Evolutionary conservation across 305 asterid species (phyloP), one percentile per base, ranked within the genome.

Genomic region (Petunia hybrid): DNA sequence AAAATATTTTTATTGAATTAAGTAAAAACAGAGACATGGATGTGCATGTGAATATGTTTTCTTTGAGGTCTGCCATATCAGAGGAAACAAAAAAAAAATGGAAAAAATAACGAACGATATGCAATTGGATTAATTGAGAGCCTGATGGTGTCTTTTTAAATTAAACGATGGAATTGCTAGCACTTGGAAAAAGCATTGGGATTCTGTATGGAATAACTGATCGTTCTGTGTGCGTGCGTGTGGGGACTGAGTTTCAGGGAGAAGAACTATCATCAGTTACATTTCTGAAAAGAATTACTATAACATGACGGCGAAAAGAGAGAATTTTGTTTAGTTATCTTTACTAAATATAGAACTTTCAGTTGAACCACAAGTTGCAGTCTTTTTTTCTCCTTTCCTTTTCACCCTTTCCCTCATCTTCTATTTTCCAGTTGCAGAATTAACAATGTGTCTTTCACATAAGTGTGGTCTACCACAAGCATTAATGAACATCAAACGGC

Each of bases 341-440:
- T 12, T 62, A 13, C 83, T 16, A 79, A 79, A 79, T 83, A 31
- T 79, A 70, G 81, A 79, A 83, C 41, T 74, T 56, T 65, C 60
- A 75, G 77, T 83, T 83, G 68, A 62, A 35, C 41, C n/a, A 31
- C 71, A n/a, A 63, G 35, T 45, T 61, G 22, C 42, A 35, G 14
- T 35, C 12, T 22, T 4, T 62, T 61, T 61, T 8, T 14, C 22
- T 14, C n/a, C 2, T 56, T 4, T 13, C 61, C 22, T 5, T 56
- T 31, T 22, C 31, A 22, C 31, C 31, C 31, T 22, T 22, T 22
- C 31, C 31, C 31, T 22, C 31, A 22, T 22, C 31, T 22, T 22
- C 31, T 22, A 22, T 22, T 22, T 22, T 22, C 31, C 31, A 22
- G 1, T 48, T 48, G 13, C 13, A 8, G 56, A 48, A 13, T 8